phyloP scores from a whole-genome alignment of 495 filamentous ascomycete genomes.

The Cercophora sp. region DNA sequence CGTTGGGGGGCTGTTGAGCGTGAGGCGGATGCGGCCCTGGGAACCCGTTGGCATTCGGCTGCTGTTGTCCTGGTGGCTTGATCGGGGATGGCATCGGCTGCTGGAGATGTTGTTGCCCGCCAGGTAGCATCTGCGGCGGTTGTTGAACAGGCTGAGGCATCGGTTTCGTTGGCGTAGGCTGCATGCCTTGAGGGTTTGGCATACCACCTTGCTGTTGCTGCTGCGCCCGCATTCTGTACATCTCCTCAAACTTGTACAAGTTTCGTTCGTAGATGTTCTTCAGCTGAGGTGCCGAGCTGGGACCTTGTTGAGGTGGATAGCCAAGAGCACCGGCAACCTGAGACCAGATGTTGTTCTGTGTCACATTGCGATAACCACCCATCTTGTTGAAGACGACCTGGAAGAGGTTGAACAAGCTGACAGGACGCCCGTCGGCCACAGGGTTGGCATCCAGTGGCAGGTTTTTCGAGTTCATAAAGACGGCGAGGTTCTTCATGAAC shows the following conservation, averaged over 20 bases:
- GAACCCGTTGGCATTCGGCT: slow-evolving; percentile 47
- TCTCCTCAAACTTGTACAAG: slow-evolving; percentile 68
- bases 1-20: slow-evolving; percentile 33
- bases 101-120: slow-evolving; percentile 46
- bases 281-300: slow-evolving; percentile 62
- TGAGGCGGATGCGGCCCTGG: slow-evolving; percentile 44
- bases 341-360: slow-evolving; percentile 64
- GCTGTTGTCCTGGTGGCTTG: slow-evolving; percentile 47
- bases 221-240: slow-evolving; percentile 60
- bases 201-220: slow-evolving; percentile 41
- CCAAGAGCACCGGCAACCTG: slow-evolving; percentile 64
- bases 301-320: slow-evolving; percentile 62
- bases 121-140: slow-evolving; percentile 46
- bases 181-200: slow-evolving; percentile 22
- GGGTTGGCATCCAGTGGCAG: slow-evolving; percentile 69
- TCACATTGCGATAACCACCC: slow-evolving; percentile 74
- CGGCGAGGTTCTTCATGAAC: slow-evolving; percentile 70
- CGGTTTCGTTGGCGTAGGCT: slow-evolving; percentile 33
- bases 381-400: slow-evolving; percentile 63
- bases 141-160: slow-evolving; percentile 37
- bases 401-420: slow-evolving; percentile 74
- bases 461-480: slow-evolving; percentile 67
- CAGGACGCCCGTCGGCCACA: slow-evolving; percentile 60
- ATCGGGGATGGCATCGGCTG: slow-evolving; percentile 44
- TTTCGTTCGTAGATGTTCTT: slow-evolving; percentile 70